Conservation (phyloP, 345 rosid species). For the Eucalyptus polyanthemos region DNA sequence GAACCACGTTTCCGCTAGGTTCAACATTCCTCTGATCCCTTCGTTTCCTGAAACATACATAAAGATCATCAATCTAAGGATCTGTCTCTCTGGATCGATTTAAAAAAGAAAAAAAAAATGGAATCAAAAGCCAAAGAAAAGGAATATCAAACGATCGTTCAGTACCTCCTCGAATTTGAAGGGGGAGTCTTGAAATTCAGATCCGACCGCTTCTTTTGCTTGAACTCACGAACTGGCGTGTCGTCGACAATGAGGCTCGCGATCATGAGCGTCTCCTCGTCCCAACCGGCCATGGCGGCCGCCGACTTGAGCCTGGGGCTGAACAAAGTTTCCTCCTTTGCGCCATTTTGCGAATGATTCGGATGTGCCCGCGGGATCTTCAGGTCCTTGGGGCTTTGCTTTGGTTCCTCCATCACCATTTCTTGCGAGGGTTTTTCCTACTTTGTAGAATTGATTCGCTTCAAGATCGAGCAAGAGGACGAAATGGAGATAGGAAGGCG, state of each 20-base stretch:
- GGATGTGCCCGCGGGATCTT: slow-evolving; percentile 4
- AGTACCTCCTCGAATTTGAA: slow-evolving; percentile 58
- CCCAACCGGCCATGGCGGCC: slow-evolving; percentile 99
- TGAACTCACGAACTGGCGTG: slow-evolving; percentile 63
- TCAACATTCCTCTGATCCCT: slow-evolving; percentile 43
- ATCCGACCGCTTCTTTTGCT: slow-evolving; percentile 50
- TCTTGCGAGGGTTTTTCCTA: background rate
- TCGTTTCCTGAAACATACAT: slow-evolving; percentile 33
- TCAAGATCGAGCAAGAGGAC: background rate
- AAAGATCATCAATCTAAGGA: background rate
- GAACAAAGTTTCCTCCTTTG: slow-evolving; percentile 24
- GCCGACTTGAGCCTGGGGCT: slow-evolving; percentile 81
- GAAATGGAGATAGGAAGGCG: background rate
- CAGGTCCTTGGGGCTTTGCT: slow-evolving; percentile 5
- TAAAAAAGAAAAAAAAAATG: background rate
- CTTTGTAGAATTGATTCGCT: background rate
- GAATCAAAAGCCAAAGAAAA: background rate
- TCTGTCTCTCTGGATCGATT: background rate
- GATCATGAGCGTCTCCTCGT: slow-evolving; percentile 66
- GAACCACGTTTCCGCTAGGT: no score
- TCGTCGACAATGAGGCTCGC: slow-evolving; percentile 80
- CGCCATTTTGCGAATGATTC: slow-evolving; percentile 5
- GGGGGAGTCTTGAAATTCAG: slow-evolving; percentile 50
- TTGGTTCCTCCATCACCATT: slow-evolving; percentile 32
- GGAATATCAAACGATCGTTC: background rate